Base-by-base conservation (phyloP, 1,139 yeast genomes). In the Magnusiomyces sp. region DNA sequence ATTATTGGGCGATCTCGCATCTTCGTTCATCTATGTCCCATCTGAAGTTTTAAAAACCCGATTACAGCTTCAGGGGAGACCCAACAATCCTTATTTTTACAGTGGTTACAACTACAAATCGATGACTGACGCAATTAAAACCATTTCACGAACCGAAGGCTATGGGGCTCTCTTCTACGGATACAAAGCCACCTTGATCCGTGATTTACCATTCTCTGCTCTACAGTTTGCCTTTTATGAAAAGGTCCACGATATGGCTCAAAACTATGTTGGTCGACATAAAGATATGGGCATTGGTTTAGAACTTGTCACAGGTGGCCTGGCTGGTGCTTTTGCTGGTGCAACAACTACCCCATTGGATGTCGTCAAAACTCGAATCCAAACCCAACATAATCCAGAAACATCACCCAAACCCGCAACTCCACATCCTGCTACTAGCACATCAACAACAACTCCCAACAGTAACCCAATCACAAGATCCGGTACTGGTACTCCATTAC, bases 241-340 rank as follows among this genome's bases (percentile, higher is more conserved):
- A 66, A 77, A 81, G 61, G 86, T 90, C 62, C 66, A 66, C 43
- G 60, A 56, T 7, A 51, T 57, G 47, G 74, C 75, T 9, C 70
- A 66, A 54, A 49, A 50, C 13, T 55, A 59, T 37, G 64, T 57
- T 2, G 70, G 67, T 19, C 47, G 53, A 9, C 61, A 62, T n/a
- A 57, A 57, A 13, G 71, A 71, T 39, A 64, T 71, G 59, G 69
- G 72, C 6, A 79, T 89, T 0, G 71, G 83, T 2, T 67, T 76
- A 32, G 98, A 92, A 66, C 70, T 92, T 37, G 58, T 76, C 14
- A 88, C 97, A 0, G 98, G 98, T 51, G 97, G 97, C 0, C 80
- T 88, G 0, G 98, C 98, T 1, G 99, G 99, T 56, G 97, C 97
- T 1, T 70, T 90, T 40, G 95, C 98, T 0, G 98, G 98, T 1